Conservation (phyloP, 768 basidiomycete genomes). For the Butyriboletus loyo region DNA sequence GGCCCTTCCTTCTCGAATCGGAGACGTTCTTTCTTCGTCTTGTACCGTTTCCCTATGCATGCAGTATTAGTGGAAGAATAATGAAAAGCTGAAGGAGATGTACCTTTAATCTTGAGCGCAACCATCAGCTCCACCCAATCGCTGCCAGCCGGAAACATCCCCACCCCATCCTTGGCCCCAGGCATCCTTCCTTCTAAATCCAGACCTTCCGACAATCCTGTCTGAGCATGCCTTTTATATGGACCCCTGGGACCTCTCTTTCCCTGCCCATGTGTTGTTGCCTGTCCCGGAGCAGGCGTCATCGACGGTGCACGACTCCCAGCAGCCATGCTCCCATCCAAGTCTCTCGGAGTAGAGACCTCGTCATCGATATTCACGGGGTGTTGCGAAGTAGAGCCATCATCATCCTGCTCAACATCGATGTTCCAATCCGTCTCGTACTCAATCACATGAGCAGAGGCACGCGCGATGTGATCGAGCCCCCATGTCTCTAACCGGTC, state of each 20-base stretch:
- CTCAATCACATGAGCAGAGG: constrained; percentile 70
- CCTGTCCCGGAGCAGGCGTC: constrained; percentile 33
- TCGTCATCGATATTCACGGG: constrained; percentile 37
- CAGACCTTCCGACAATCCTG: constrained; percentile 42
- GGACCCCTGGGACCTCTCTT: constrained; percentile 51
- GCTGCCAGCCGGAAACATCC: constrained; percentile 65
- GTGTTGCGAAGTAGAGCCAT: constrained; percentile 20
- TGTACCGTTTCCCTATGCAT: constrained; percentile 60
- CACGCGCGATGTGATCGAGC: constrained; percentile 70
- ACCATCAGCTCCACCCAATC: constrained; percentile 74
- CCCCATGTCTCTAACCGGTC: constrained; percentile 69
- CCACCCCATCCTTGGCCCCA: constrained; percentile 73
- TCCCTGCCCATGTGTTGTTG: neutral
- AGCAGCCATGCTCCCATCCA: constrained; percentile 41
- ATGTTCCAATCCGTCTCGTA: constrained; percentile 85
- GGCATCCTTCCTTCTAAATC: constrained; percentile 72
- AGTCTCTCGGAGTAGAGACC: constrained; percentile 42
- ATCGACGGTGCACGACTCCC: constrained; percentile 47
- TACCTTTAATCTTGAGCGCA: constrained; percentile 72
- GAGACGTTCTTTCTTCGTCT: constrained; percentile 77
- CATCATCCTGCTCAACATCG: constrained; percentile 67
- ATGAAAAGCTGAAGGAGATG: neutral
- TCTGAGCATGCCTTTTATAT: constrained; percentile 49
- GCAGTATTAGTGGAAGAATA: neutral
- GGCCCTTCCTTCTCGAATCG: constrained; percentile 77